Percentiles rank a stretch among this genome's conserved stretches.
phyloP scores from a whole-genome alignment of 441 rosid genomes.

The Adansonia gregorii region DNA sequence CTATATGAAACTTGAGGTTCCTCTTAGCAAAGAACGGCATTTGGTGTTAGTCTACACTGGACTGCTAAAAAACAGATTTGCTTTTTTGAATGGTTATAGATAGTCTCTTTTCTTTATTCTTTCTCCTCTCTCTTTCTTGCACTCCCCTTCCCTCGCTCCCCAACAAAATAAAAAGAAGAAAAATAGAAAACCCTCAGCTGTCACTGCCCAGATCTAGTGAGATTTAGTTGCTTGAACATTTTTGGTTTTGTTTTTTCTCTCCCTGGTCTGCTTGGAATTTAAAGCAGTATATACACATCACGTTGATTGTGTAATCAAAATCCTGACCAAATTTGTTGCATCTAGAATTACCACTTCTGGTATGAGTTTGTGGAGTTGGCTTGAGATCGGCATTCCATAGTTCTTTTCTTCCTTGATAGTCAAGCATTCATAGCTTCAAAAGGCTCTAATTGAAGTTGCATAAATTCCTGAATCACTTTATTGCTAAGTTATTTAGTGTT shows the following conservation, averaged over 20 bases:
- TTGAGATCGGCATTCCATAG: not conserved
- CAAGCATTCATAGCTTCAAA: not conserved
- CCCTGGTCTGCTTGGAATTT: not conserved
- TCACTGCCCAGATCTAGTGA: not conserved
- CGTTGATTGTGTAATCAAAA: not conserved
- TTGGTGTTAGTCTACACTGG: conserved; percentile 6
- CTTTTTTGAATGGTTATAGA: not conserved
- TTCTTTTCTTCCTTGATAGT: not conserved
- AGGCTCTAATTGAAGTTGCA: not conserved
- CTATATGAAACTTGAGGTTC: not conserved
- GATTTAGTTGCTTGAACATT: not conserved
- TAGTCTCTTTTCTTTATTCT: not conserved
- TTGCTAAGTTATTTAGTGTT: not conserved
- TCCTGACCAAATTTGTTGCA: not conserved
- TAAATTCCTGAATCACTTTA: conserved; percentile 5
- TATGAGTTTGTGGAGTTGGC: not conserved
- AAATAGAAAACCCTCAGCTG: not conserved
- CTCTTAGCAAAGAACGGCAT: not conserved
- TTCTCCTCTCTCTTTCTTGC: not conserved
- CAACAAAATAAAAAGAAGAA: not conserved
- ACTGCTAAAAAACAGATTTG: not conserved
- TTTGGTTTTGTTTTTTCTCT: not conserved
- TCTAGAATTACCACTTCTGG: not conserved
- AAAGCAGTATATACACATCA: not conserved
- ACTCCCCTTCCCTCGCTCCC: not conserved